Evolutionary conservation across 495 filamentous ascomycete genomes (phyloP), one percentile per base, ranked within the genome.

Genomic region (Aspergillus taichungensis): DNA sequence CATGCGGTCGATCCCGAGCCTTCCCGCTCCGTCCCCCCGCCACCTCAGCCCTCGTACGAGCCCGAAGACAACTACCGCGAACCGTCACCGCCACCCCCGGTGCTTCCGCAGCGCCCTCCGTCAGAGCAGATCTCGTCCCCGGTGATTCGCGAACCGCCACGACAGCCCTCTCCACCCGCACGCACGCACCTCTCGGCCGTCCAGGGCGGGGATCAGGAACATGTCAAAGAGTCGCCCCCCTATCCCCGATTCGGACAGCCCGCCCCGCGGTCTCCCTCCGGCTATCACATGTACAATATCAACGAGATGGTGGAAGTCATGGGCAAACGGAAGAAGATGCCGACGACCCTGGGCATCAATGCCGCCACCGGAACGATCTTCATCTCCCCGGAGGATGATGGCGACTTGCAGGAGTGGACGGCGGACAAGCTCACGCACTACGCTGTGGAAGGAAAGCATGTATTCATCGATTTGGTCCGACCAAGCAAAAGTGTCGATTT

Each of bases 291-390:
- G 55, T 96, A 95, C 65, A 94, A 91, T 56, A 86, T 99, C 63
- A 91, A 88, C 62, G 94, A 99, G 62, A 94, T 95, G 80, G 80
- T 94, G 2, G 88, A 88, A 28, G 79, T 87, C 11, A 88, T 94
- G 81, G 89, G 89, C 44, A 94, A 91, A 69, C 85, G 85, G 57
- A 95, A 95, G 73, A 99, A 99, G 69, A 88, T 95, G 77, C 89
- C 94, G 3, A 95, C 88, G 33, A 94, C 87, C 11, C 63, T 99
- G 40, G 92, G 92, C 8, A 79, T 99, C 53, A 95, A 96, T 56
- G 64, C 87, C 37, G 80, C 78, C 18, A 92, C 87, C 0, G 88
- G 89, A 33, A 78, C 84, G 8, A 90, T 99, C 46, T 83, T 95
- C 68, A 87, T 99, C 40, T 80, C 90, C 0, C 89, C 94, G 0